Percentiles rank a stretch among this genome's conserved stretches.
Evolutionary conservation across 306 rosid genomes (phyloP).

Genomic region (Canavalia ensiformis): DNA sequence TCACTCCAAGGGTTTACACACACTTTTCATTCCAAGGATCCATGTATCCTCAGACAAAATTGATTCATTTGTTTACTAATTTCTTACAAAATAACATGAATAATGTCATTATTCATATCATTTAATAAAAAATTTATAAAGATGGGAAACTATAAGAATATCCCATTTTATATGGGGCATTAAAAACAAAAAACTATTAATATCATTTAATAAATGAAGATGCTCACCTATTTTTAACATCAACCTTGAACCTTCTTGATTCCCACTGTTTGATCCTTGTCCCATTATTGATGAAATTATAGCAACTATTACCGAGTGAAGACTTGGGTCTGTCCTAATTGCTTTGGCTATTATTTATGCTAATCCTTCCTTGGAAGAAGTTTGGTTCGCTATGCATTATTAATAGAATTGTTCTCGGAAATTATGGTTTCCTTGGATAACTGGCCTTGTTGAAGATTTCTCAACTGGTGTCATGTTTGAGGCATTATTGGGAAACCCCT

Average conservation of each 20-base stretch:
- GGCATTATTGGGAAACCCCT: constrained; percentile 51
- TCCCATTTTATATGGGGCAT: too few species aligned
- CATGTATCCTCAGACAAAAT: too few species aligned
- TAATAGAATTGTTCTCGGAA: constrained; percentile 52
- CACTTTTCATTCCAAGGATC: too few species aligned
- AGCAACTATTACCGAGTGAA: constrained; percentile 63
- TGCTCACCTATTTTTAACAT: constrained; percentile 49
- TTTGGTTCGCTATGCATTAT: constrained; percentile 49
- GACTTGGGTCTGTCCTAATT: constrained; percentile 62
- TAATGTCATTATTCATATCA: too few species aligned
- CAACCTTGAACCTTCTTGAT: constrained; percentile 48
- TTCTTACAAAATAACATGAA: too few species aligned
- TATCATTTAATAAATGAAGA: constrained; percentile 37
- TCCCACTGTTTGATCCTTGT: constrained; percentile 49
- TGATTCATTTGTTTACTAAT: too few species aligned
- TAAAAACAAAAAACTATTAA: too few species aligned
- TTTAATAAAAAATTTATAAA: too few species aligned
- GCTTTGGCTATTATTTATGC: constrained; percentile 69
- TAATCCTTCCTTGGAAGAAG: constrained; percentile 52
- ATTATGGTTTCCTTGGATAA: constrained; percentile 37
- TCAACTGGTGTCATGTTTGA: constrained; percentile 32
- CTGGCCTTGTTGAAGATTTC: constrained; percentile 25
- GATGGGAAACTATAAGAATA: too few species aligned
- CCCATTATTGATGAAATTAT: constrained; percentile 69
- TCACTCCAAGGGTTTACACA: too few species aligned